phyloP scores from a whole-genome alignment of 345 rosid genomes.

The Eucalyptus regnans region DNA sequence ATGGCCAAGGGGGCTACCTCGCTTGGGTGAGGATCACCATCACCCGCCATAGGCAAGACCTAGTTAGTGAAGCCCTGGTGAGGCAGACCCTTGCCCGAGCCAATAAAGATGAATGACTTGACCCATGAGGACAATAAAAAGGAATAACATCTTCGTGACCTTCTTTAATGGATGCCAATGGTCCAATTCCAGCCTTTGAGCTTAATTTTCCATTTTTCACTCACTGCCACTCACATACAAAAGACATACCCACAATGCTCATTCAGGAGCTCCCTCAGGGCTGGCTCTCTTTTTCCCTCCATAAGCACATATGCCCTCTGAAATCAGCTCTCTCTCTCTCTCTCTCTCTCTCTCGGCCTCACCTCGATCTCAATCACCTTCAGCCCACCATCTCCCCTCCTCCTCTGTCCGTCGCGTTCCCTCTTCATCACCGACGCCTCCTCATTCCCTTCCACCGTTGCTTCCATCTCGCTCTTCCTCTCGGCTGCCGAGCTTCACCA shows the following conservation, averaged over 20 bases:
- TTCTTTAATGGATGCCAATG: too few species aligned
- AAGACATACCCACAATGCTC: rapidly evolving
- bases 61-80: rapidly evolving
- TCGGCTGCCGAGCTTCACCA: background rate
- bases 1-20: rapidly evolving
- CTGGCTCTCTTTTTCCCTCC: background rate
- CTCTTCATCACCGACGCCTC: background rate
- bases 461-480: background rate
- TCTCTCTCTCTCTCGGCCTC: background rate
- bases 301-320: background rate
- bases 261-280: background rate
- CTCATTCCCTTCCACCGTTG: background rate
- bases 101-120: too few species aligned
- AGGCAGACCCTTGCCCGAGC: rapidly evolving
- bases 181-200: background rate
- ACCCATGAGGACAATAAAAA: too few species aligned
- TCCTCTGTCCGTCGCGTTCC: background rate
- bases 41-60: rapidly evolving
- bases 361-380: background rate
- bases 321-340: background rate
- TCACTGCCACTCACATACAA: rapidly evolving
- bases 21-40: too few species aligned
- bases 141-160: too few species aligned
- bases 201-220: background rate
- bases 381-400: background rate